Percentiles rank a stretch among this genome's conserved stretches.
Evolutionary conservation across 2,329 filamentous ascomycete genomes (phyloP).

Genomic region (Hyphodiscus sp.): DNA sequence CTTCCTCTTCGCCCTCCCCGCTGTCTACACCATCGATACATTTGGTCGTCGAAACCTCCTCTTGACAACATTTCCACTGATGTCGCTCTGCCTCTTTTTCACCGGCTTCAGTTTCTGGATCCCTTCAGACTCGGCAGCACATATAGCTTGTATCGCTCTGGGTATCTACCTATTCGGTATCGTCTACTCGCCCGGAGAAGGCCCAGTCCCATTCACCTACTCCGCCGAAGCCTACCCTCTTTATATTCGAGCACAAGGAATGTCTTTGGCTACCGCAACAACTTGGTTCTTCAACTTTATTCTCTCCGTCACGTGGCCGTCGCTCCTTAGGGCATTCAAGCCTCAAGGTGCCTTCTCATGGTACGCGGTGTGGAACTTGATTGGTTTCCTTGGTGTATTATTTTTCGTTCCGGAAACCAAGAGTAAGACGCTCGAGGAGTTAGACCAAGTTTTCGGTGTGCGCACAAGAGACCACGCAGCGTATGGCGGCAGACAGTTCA

Average conservation of each 20-base stretch:
- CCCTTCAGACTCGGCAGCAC: conserved; percentile 28
- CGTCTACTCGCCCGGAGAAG: conserved; percentile 58
- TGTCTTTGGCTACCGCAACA: conserved; percentile 54
- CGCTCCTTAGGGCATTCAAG: conserved; percentile 14
- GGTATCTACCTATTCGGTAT: conserved; percentile 58
- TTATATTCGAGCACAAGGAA: conserved; percentile 54
- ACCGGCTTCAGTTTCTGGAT: conserved; percentile 48
- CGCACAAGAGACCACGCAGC: conserved; percentile 14
- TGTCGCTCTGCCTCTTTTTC: conserved; percentile 47
- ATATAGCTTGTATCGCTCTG: conserved; percentile 38
- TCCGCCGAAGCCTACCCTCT: conserved; percentile 56
- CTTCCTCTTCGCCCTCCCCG: conserved; percentile 57
- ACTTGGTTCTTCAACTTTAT: conserved; percentile 53
- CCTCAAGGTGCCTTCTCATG: conserved; percentile 41
- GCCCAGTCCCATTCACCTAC: conserved; percentile 54
- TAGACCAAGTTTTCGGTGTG: conserved; percentile 20
- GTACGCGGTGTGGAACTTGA: conserved; percentile 47
- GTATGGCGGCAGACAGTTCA: conserved; percentile 16
- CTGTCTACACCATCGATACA: conserved; percentile 61
- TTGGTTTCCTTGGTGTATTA: conserved; percentile 48
- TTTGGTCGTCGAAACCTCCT: conserved; percentile 60
- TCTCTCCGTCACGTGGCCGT: conserved; percentile 43
- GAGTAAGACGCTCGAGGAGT: conserved; percentile 29
- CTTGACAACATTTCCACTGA: conserved; percentile 57
- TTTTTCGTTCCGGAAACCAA: conserved; percentile 52